Percentiles rank a stretch among this genome's conserved stretches.
These are phyloP conservation scores for Cercophora sp. DNA, from an alignment of 495 filamentous ascomycete genomes.

Conservation along the genomic window DNA sequence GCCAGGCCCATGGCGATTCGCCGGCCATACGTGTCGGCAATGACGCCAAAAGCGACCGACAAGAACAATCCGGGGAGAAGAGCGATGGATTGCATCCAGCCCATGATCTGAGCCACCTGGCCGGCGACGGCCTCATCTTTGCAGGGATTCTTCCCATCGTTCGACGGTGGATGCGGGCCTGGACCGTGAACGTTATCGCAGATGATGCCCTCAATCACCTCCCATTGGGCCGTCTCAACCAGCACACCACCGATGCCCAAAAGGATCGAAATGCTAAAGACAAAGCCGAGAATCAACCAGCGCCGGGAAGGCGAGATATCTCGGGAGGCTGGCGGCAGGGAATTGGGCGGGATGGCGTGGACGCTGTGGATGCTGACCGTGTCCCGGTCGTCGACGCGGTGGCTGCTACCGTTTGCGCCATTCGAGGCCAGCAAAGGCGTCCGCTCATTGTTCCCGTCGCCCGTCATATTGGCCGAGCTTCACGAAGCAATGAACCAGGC, in stretches of 20 bases:
- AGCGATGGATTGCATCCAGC: not conserved
- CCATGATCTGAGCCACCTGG: not conserved
- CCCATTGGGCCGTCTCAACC: not conserved
- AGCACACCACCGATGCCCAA: not conserved
- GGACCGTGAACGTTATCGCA: not conserved
- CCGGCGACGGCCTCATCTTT: not conserved
- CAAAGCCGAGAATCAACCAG: not conserved
- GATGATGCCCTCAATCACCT: slow-evolving; percentile 6
- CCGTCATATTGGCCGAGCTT: too few species aligned
- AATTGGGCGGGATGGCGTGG: too few species aligned
- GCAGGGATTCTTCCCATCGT: not conserved
- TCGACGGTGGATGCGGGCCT: not conserved
- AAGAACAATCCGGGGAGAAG: not conserved
- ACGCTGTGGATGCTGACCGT: too few species aligned
- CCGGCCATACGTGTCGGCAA: slow-evolving; percentile 5
- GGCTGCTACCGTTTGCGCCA: too few species aligned
- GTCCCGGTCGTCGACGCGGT: too few species aligned
- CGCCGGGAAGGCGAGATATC: not conserved
- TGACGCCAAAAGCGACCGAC: slow-evolving; percentile 1
- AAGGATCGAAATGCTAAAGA: not conserved
- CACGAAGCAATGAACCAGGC: too few species aligned
- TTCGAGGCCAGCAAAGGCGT: too few species aligned
- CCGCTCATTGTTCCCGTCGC: too few species aligned
- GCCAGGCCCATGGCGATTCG: not conserved
- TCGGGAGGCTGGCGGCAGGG: not conserved